Base-by-base conservation (phyloP, 1,139 yeast species). In the Suhomyces chickasaworum region DNA sequence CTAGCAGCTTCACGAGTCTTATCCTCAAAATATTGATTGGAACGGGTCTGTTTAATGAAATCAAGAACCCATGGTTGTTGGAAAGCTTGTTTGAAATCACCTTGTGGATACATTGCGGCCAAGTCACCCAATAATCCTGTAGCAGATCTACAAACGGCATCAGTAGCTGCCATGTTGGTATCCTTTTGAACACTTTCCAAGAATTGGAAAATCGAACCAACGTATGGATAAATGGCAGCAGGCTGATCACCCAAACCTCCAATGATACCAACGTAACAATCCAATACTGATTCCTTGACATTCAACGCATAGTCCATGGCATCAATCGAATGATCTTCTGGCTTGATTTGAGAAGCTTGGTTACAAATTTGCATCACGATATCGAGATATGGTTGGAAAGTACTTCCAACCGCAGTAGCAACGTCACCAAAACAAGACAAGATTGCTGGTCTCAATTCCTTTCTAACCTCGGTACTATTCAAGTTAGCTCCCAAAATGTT, bases 371-470 rank as follows among this genome's bases (percentile, higher is more conserved):
- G 80, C 86, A 91, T 86, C 23, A 90, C 96, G 53, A 83, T 88
- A 40, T 77, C 81, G 55, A 90, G 71, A 66, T 89, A 93, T 47
- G 85, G 89, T 54, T 77, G 77, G 67, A 91, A 93, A 46, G 77
- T 79, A 3, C 75, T 62, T 6, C 97, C 97, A 54, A 91, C 83
- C 9, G 95, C 83, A 1, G 96, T 80, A 2, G 99, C 98, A 60
- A 95, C 80, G 66, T 93, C 99, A 53, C 99, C 99, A 65, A 93
- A 89, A 60, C 96, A 90, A n/a, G 97, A 89, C 55, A 95, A 73
- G 29, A 91, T 89, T 16, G 89, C 80, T 12, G 98, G 97, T 65
- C 89, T 85, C 54, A 91, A 75, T 53, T 89, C 96, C 53, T 87
- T 80, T 61, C 86, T 85, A 25, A 88, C 84, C 46, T 78, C 80